Evolutionary conservation across 2,329 filamentous ascomycete genomes (phyloP).

Genomic region (Aureobasidium zeae): DNA sequence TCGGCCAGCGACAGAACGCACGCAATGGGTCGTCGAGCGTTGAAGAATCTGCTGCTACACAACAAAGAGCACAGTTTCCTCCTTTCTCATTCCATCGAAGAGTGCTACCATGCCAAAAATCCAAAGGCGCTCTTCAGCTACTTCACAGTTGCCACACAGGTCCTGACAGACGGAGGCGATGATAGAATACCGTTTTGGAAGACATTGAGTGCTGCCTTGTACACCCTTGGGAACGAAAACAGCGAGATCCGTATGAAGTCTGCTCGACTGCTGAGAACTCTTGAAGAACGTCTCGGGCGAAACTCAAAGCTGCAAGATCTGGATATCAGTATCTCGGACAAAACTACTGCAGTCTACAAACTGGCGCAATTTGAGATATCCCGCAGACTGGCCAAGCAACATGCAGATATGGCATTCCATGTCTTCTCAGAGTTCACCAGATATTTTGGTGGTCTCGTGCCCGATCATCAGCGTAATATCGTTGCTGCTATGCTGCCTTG

Average conservation of each 20-base stretch:
- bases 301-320: slow-evolving; percentile 93
- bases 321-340: slow-evolving; percentile 96
- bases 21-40: slow-evolving; percentile 73
- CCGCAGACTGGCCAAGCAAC: slow-evolving; percentile 75
- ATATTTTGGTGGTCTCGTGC: slow-evolving; percentile 80
- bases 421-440: slow-evolving; percentile 93
- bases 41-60: slow-evolving; percentile 82
- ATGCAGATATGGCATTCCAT: slow-evolving; percentile 80
- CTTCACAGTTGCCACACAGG: slow-evolving; percentile 82
- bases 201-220: slow-evolving; percentile 75
- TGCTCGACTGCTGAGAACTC: slow-evolving; percentile 64
- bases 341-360: slow-evolving; percentile 97
- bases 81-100: slow-evolving; percentile 79
- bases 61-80: slow-evolving; percentile 82
- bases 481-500: slow-evolving; percentile 90
- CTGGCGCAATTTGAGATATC: slow-evolving; percentile 95
- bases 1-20: slow-evolving; percentile 88
- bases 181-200: slow-evolving; percentile 87
- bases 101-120: slow-evolving; percentile 75
- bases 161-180: slow-evolving; percentile 66
- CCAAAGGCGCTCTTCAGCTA: slow-evolving; percentile 88
- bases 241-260: slow-evolving; percentile 85
- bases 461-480: slow-evolving; percentile 81
- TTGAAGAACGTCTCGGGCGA: slow-evolving; percentile 75
- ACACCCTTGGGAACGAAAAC: slow-evolving; percentile 85